phyloP scores from a whole-genome alignment of 257 asterid genomes.

The Nicotiana tabacum region DNA sequence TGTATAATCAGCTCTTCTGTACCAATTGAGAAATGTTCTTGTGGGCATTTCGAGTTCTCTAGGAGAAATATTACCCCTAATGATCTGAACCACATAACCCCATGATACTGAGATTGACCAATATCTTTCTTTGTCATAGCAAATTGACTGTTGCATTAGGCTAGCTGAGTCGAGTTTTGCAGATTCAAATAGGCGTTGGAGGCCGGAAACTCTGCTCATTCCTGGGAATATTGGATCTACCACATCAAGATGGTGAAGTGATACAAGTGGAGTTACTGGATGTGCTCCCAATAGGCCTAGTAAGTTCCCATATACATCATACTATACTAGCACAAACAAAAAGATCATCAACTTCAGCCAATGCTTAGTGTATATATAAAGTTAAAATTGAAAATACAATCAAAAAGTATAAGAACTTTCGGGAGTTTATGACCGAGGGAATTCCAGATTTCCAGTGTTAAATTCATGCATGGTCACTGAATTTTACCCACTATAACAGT shows the following conservation, averaged over 20 bases:
- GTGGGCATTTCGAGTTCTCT: constrained; percentile 72
- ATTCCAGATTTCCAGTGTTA: no score
- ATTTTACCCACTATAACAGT: no score
- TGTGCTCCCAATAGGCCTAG: constrained; percentile 63
- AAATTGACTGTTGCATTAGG: constrained; percentile 62
- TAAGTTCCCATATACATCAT: constrained; percentile 64
- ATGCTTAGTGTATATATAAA: background rate
- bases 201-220: constrained; percentile 31
- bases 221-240: constrained; percentile 65
- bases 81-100: constrained; percentile 59
- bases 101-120: constrained; percentile 62
- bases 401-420: no score
- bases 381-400: no score
- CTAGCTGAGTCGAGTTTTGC: constrained; percentile 52
- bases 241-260: constrained; percentile 63
- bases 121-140: constrained; percentile 41
- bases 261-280: constrained; percentile 52
- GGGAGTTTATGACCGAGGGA: no score
- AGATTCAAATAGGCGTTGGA: constrained; percentile 32
- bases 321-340: constrained; percentile 27
- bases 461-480: no score
- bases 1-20: constrained; percentile 55
- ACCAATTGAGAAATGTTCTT: constrained; percentile 67
- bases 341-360: background rate
- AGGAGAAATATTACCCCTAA: constrained; percentile 59